Evolutionary conservation across 768 basidiomycete species (phyloP), one percentile per base, ranked within the genome.

Genomic region (Gyrodon lividus): DNA sequence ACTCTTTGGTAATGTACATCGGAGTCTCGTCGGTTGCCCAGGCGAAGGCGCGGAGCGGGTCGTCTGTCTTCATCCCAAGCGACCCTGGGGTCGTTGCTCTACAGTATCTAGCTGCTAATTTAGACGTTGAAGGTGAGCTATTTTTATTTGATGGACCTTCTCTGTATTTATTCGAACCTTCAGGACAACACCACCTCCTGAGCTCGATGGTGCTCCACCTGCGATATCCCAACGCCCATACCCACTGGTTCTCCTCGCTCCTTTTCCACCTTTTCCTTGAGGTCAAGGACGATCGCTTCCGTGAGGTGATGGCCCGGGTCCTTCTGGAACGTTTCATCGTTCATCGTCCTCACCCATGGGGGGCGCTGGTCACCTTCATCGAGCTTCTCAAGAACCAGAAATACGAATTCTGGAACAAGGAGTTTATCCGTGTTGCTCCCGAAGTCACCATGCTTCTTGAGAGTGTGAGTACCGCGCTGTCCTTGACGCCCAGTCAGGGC

Each of bases 211-310:
- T 92, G 39, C 81, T 94, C 60, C 96, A 98, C 67, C 76, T 99
- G 57, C 91, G 97, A 62, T 98, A 96, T 78, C 96, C 97, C 28
- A 97, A 95, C 63, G 91, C 95, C 9, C 97, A 99, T 77, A 99
- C 96, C 44, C 89, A 92, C 70, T 99, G 95, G 93, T 98, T 96
- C 79, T 91, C 88, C 67, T 89, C 86, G 40, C 79, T 98, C 57
- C 75, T 98, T 48, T 81, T 98, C 46, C 83, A 93, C 67, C 81
- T 96, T 39, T 98, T 98, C 74, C 63, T 76, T 44, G 89, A 93
- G 64, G 79, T 89, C 55, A 82, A 84, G 62, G 82, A 83, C 54
- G 88, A 89, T 50, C 80, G 79, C 39, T 86, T 89, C 76, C 78
- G 82, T 61, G 90, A 94, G 66, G 81, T 92, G 57, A 79, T 89